Base-by-base conservation (phyloP, 2,329 filamentous ascomycete species). In the Ceratocystis variospora region DNA sequence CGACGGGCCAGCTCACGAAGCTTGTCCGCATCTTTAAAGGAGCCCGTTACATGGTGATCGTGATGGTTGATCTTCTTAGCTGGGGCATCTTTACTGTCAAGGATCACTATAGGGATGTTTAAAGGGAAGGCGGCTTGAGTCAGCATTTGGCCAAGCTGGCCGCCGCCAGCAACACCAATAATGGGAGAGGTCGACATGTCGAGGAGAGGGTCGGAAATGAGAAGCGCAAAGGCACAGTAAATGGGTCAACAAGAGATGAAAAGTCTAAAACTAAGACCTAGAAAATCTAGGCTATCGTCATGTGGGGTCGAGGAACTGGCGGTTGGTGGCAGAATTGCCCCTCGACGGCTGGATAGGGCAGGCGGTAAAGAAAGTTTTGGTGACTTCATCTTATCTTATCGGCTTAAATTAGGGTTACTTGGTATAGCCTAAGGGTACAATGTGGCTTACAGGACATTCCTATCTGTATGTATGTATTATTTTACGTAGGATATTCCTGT, bases 141-240 rank as follows among this genome's bases (percentile, higher is more conserved):
- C 22, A 97, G 83, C 94, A 97, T 97, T 70, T 90, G 89, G 68
- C 93, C 94, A 50, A 99, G 82, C 77, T 92, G 89, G 72, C 89
- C 89, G 63, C 81, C 81, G 68, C 81, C 81, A 1, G 83, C 74
- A 64, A 83, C 75, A 66, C 81, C 81, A 66, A 83, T 77, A 53
- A 79, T 75, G n/a, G 77, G 76, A 46, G 72, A 70, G 64, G 70
- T 72, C 44, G 69, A 69, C 73, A 74, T 74, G 64, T 48, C 71
- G 61, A 6, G 33, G 17, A 25, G 33, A 37, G 22, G 12, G 55
- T 22, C 5, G 17, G 17, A 12, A 10, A 7, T 5, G 25, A n/a
- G 50, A 44, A 25, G 31, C 44, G 48, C 15, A 2, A 7, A 22
- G 28, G 1, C 46, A 33, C 15, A 15, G 12, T 7, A 37, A 53